Evolutionary conservation across 1,284 basidiomycete species (phyloP).

Genomic region (Neonothopanus nambi): DNA sequence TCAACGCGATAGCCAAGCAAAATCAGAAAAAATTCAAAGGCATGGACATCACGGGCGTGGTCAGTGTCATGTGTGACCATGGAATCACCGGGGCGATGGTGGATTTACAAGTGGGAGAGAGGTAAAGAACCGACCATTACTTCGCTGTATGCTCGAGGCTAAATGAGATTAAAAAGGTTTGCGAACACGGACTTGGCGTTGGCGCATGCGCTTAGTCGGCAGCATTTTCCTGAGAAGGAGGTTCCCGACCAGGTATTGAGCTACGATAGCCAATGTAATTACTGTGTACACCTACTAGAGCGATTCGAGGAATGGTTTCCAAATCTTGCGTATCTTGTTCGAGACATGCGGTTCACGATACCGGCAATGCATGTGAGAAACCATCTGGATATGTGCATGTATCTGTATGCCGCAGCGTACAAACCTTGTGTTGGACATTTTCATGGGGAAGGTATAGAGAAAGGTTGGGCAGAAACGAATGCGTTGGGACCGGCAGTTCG

Average conservation of each 20-base stretch:
- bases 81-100: neutral
- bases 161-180: neutral
- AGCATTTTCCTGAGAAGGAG: neutral
- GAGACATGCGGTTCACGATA: too few species aligned
- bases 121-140: too few species aligned
- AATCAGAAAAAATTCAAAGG: too few species aligned
- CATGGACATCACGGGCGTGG: neutral
- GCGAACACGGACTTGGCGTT: neutral
- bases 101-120: too few species aligned
- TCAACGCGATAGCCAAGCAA: constrained; percentile 7
- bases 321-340: too few species aligned
- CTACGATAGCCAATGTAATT: too few species aligned
- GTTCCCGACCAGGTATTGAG: too few species aligned
- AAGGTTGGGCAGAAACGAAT: constrained; percentile 13
- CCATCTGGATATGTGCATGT: neutral
- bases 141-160: too few species aligned
- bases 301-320: too few species aligned
- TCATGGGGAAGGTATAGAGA: constrained; percentile 13
- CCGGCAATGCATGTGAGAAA: neutral
- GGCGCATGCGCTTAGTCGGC: too few species aligned
- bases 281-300: too few species aligned
- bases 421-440: constrained; percentile 14
- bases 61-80: neutral
- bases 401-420: constrained; percentile 4
- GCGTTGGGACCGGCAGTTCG: constrained; percentile 6